Evolutionary conservation across 164 flowering plant genomes (phyloP), one percentile per base, ranked within the genome.

Genomic region (Vitis rotundifolia): DNA sequence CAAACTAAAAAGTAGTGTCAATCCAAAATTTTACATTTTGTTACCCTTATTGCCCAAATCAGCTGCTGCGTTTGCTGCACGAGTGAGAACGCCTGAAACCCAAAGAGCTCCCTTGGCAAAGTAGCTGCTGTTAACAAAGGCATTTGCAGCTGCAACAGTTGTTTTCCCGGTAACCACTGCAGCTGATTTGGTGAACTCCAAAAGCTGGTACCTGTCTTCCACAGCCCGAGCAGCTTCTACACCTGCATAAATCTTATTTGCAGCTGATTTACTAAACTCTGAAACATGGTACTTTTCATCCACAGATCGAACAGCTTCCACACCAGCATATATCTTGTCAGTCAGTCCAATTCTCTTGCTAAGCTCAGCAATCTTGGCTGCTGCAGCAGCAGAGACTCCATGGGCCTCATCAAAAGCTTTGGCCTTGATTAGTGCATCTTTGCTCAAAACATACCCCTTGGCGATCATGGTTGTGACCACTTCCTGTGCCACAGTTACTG

Each of bases 71-170:
- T 92, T 84, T 11, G 97, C 80, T 13, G 98, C 96, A 47, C 74
- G 85, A 37, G 65, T 69, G 31, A 92, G 80, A 70, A 82, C 84
- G 48, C 71, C 88, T 0, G 98, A 94, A 61, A 92, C 80, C 93
- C 90, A 89, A 64, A 92, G 84, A 62, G 97, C 96, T 28, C 97
- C 97, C 52, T 85, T 81, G 0, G 94, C 77, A 71, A 94, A 92
- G 79, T 88, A 90, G 78, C 83, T 85, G 75, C 97, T 94, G 73
- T 87, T 90, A 49, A 88, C 81, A 8, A 92, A 80, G 15, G 94
- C 77, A 67, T 48, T 76, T 2, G 94, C 87, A 28, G 92, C 93
- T 37, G 93, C 80, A 9, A 66, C 79, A 28, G 90, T 94, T 5
- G 89, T 83, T 79, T 82, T 84, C 6, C 91, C 89, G 0, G 97